Evolutionary conservation across 1,284 basidiomycete genomes (phyloP).

Genomic region (Rhodotorula sp.): DNA sequence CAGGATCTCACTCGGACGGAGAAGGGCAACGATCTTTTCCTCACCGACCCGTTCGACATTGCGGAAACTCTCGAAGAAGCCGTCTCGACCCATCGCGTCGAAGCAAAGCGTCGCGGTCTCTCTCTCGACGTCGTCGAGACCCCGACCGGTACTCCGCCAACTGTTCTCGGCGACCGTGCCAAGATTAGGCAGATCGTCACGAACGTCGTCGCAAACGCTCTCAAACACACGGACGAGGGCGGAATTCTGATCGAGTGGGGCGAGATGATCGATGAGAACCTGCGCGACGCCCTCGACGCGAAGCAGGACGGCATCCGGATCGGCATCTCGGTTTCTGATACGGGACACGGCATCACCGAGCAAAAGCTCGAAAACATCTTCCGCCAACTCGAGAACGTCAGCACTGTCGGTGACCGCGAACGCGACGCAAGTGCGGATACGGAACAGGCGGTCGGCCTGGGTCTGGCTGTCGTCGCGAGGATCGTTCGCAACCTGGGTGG

Average conservation of each 20-base stretch:
- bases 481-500: constrained; percentile 51
- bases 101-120: constrained; percentile 68
- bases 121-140: constrained; percentile 59
- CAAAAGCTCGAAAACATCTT: constrained; percentile 78
- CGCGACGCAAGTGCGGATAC: constrained; percentile 11
- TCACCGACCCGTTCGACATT: constrained; percentile 79
- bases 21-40: constrained; percentile 73
- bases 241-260: constrained; percentile 45
- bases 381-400: constrained; percentile 78
- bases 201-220: constrained; percentile 80
- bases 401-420: constrained; percentile 24
- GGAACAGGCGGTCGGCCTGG: constrained; percentile 35
- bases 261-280: constrained; percentile 35
- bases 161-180: constrained; percentile 48
- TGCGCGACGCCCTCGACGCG: constrained; percentile 30
- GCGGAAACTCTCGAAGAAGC: constrained; percentile 68
- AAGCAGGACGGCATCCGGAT: constrained; percentile 59
- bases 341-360: constrained; percentile 62
- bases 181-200: constrained; percentile 80
- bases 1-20: constrained; percentile 77
- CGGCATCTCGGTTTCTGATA: constrained; percentile 44
- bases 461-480: constrained; percentile 51
- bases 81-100: constrained; percentile 60
- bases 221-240: constrained; percentile 72
- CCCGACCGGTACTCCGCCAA: constrained; percentile 42